Base-by-base conservation (phyloP, 2,329 filamentous ascomycete genomes). In the Aspergillus hiratsukae region DNA sequence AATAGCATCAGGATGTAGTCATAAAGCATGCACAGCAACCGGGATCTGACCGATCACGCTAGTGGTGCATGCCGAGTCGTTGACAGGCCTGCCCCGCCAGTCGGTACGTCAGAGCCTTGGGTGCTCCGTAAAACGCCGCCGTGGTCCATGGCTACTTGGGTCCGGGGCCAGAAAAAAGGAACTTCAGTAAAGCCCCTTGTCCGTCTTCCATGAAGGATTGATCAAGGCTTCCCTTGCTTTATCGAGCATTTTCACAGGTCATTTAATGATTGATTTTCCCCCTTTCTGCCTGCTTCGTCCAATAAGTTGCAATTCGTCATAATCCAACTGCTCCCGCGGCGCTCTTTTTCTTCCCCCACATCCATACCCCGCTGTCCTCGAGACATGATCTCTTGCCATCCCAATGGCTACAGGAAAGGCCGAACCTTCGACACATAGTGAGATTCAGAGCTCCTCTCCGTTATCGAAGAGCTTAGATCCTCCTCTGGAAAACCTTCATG, bases 341-440 rank as follows among this genome's bases (percentile, higher is more conserved):
- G 50, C 49, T 59, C 59, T 59, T 56, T 61, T 61, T 54, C 51
- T 48, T 14, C 40, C 51, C 31, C 31, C 31, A 46, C 35, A 51
- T 55, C 31, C 55, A 25, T 50, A 51, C 49, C 53, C 54, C 49
- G 56, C 58, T 61, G 43, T 55, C 49, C 52, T 56, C 59, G 66
- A 69, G 69, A 71, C 58, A 73, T 72, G 70, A 65, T 64, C 64
- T 62, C 58, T 64, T 58, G 66, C 60, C 63, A 63, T 69, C 66
- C 62, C 61, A 66, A 75, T 76, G 74, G 72, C 73, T 66, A 72
- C 72, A 57, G 72, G 69, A 70, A 70, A 66, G 61, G 64, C 75
- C 65, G 64, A 74, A 57, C 68, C 66, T 60, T 67, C 69, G 58
- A 56, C 65, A 58, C 65, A 67, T 67, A 64, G 64, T 60, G 64